Evolutionary conservation across 257 asterid species (phyloP), one percentile per base, ranked within the genome.

Genomic region (Buddleja alternifolia): DNA sequence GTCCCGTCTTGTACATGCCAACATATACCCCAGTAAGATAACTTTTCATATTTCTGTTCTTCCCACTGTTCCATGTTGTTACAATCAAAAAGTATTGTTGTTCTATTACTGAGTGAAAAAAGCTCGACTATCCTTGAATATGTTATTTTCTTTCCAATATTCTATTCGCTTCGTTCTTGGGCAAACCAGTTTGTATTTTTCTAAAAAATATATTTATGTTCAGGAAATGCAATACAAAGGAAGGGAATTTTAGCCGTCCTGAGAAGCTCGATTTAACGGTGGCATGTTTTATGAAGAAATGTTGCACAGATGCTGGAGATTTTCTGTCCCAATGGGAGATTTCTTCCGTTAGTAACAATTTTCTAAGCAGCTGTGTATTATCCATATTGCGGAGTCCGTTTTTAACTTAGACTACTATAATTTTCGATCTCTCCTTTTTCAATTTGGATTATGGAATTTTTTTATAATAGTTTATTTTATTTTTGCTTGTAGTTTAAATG

Each of bases 191-290:
- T n/a, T n/a, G n/a, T n/a, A n/a, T n/a, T n/a, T n/a, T n/a, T n/a
- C n/a, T n/a, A n/a, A n/a, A n/a, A n/a, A n/a, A n/a, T 9, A 62
- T 75, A 50, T 37, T 1, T 60, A 45, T 56, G 46, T 55, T 42
- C 88, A 87, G 96, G 92, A 87, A 60, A 81, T 81, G 84, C 89
- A 62, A 2, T 85, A 77, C 84, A 87, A 78, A 74, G 87, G 93
- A 79, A 77, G 91, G 77, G 85, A 77, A 29, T 59, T 52, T 17
- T 55, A 69, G 77, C 77, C 2, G 34, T 29, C 34, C 5, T 29
- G 34, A 29, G 34, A 29, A 29, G 34, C 34, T 29, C 34, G 34
- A 29, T 29, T 29, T 29, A 29, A 29, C 34, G 34, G 34, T 29
- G 5, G 34, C 34, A 29, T 29, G 34, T 29, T 29, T 5, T 2